Conservation (phyloP, 2,329 filamentous ascomycete species). For the Sclerotinia trifoliorum region DNA sequence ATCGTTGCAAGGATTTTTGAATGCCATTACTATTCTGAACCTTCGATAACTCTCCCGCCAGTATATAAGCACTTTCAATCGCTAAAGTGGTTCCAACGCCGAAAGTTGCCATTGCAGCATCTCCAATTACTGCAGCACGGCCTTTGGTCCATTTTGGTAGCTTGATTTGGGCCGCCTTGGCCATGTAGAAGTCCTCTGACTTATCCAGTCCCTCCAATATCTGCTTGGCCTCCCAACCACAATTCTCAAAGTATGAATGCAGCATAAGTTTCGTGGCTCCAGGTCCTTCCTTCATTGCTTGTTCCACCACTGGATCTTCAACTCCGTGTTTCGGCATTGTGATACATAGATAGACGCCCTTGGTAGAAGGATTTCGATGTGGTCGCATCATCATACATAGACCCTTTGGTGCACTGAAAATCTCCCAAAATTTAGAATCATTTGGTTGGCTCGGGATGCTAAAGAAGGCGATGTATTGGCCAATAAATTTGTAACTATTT, state of each 20-base stretch:
- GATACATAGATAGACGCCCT: constrained; percentile 42
- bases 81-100: constrained; percentile 46
- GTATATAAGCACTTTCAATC: constrained; percentile 46
- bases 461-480: constrained; percentile 46
- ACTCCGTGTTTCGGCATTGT: constrained; percentile 37
- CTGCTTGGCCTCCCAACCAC: constrained; percentile 46
- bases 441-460: constrained; percentile 44
- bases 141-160: constrained; percentile 44
- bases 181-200: constrained; percentile 44
- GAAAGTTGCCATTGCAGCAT: constrained; percentile 49
- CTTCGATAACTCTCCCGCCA: constrained; percentile 46
- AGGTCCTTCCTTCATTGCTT: constrained; percentile 43
- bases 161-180: constrained; percentile 44
- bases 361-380: constrained; percentile 40
- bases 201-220: constrained; percentile 43
- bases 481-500: constrained; percentile 37
- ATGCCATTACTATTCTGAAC: constrained; percentile 36
- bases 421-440: constrained; percentile 41
- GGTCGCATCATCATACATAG: constrained; percentile 42
- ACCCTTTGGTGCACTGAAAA: constrained; percentile 43
- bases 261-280: constrained; percentile 38
- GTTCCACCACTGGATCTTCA: constrained; percentile 41
- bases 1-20: constrained; percentile 39
- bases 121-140: constrained; percentile 50
- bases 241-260: constrained; percentile 38